Base-by-base conservation (phyloP, 2,329 filamentous ascomycete species). In the Ascosphaera pollenicola region DNA sequence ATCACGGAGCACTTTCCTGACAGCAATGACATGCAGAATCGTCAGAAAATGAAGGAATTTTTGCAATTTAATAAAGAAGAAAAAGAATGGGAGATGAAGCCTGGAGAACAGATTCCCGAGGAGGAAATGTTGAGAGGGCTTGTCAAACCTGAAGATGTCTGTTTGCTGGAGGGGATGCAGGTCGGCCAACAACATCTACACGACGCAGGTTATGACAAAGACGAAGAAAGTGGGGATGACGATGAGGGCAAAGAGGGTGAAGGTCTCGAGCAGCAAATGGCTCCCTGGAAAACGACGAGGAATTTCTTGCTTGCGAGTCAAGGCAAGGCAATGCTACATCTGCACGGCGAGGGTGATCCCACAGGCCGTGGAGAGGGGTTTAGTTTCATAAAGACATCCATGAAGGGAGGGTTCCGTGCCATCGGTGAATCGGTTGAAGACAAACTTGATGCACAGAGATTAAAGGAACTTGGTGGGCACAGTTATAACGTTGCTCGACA, bases 401-500 rank as follows among this genome's bases (percentile, higher is more conserved):
- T 98, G 89, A 98, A 98, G 59, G 89, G 89, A 44, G 89, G 89
- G 0, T 98, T 94, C 57, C 82, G 85, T 52, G 78, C 84, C 16
- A 71, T 91, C 18, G 84, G 83, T 16, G 83, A 93, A 55, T 85
- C 82, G 51, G 81, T 85, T 44, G 79, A 83, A 50, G 79, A 85
- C 44, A 82, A 85, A 54, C 73, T 89, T 45, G 81, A 85, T 52
- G 80, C 80, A 13, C 87, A 89, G 50, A 62, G 64, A 45, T 58
- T 66, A 42, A 74, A 73, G 46, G 70, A 75, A 41, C 63, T 68
- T 46, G 84, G 84, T 40, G 89, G 89, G 0, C 89, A 98, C 58
- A 85, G 82, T 48, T 98, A 98, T 63, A 98, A 98, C 46, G 89
- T 98, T 43, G 89, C 87, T 52, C 77, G 81, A 47, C 89, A 98